Evolutionary conservation across 352 stramenopile genomes (phyloP).

Genomic region (Pythium phragmitis): DNA sequence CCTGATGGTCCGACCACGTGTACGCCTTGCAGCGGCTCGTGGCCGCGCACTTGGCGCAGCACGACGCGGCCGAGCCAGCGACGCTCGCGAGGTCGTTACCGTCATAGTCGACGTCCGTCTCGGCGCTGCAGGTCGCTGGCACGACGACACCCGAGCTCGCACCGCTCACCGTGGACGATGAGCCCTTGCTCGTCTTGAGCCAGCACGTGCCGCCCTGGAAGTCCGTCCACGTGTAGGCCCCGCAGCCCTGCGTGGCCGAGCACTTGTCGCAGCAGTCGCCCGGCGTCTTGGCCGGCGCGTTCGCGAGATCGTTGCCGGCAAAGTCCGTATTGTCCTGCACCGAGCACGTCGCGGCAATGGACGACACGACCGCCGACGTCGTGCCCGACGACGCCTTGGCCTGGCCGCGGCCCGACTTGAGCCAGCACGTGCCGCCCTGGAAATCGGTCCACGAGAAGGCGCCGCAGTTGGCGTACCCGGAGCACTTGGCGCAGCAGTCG

Average conservation of each 20-base stretch:
- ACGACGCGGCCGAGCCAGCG: constrained; percentile 2
- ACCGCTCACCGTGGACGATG: neutral
- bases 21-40: constrained; percentile 9
- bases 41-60: constrained; percentile 27
- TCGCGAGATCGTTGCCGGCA: constrained; percentile 30
- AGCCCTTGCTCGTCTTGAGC: constrained; percentile 31
- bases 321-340: constrained; percentile 30
- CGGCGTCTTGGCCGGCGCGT: neutral
- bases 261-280: constrained; percentile 29
- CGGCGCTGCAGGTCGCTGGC: constrained; percentile 6
- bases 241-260: neutral
- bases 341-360: neutral
- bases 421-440: constrained; percentile 28
- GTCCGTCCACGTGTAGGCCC: constrained; percentile 30
- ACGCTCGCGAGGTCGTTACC: constrained; percentile 15
- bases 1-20: constrained; percentile 15
- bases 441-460: constrained; percentile 24
- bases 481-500: constrained; percentile 7
- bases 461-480: neutral
- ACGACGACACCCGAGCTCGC: neutral
- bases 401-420: constrained; percentile 11
- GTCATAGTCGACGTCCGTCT: constrained; percentile 2
- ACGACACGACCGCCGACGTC: constrained; percentile 2
- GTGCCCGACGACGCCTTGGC: constrained; percentile 2
- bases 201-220: constrained; percentile 53